Evolutionary conservation across 441 rosid genomes (phyloP).

Genomic region (Eutrema salsugineum): DNA sequence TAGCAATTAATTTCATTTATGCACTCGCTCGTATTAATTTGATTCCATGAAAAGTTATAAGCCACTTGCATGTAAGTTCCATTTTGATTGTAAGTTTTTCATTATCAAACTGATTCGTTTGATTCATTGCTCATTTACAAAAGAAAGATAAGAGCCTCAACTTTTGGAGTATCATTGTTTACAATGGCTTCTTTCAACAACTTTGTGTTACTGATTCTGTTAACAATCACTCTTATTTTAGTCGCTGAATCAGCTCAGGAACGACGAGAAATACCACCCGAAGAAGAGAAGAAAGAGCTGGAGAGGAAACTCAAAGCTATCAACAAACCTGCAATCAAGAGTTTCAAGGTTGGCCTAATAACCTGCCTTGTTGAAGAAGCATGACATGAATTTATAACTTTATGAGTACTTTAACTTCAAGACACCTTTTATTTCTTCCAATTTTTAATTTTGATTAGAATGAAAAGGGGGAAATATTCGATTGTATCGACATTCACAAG

Average conservation of each 20-base stretch:
- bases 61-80: not conserved
- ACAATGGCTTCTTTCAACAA: not conserved
- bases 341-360: conserved; percentile 7
- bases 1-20: not conserved
- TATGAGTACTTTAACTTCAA: not conserved
- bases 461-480: conserved; percentile 6
- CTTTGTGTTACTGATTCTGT: not conserved
- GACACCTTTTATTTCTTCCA: not conserved
- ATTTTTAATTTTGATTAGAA: not conserved
- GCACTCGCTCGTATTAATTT: not conserved
- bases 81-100: not conserved
- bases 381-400: not conserved
- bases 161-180: not conserved
- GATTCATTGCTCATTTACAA: not conserved
- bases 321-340: conserved; percentile 23
- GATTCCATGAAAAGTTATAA: not conserved
- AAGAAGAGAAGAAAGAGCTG: conserved; percentile 2
- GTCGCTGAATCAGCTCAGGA: not conserved
- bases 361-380: not conserved
- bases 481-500: conserved; percentile 17
- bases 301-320: conserved; percentile 14
- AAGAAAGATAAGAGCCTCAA: not conserved
- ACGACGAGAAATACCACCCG: not conserved
- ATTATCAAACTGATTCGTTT: not conserved
- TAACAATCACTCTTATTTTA: not conserved